phyloP scores from a whole-genome alignment of 345 rosid species.

The Hevea brasiliensis region DNA sequence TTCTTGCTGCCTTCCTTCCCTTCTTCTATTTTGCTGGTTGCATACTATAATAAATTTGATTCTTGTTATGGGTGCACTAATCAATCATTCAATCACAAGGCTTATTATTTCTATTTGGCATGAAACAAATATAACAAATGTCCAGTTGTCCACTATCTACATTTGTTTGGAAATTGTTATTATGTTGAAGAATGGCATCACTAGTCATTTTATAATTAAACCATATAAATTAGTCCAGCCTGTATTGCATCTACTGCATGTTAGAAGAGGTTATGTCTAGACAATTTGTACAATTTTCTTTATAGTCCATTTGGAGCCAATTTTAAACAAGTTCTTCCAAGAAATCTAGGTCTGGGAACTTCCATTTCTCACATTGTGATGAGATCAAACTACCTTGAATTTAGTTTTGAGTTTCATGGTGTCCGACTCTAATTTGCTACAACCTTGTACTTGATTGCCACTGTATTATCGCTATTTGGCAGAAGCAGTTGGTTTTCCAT shows the following conservation, averaged over 20 bases:
- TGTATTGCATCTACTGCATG: neutral
- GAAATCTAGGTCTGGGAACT: neutral
- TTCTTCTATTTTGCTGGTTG: neutral
- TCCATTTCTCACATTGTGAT: neutral
- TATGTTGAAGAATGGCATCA: neutral
- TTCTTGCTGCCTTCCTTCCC: neutral
- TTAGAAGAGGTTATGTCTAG: neutral
- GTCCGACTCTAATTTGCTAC: neutral
- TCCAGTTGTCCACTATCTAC: neutral
- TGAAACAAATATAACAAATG: neutral
- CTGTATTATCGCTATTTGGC: slow-evolving; percentile 31
- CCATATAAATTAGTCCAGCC: neutral
- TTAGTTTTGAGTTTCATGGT: neutral
- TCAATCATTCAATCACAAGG: neutral
- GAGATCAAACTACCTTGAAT: neutral
- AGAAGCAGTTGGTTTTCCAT: slow-evolving; percentile 68
- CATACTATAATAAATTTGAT: neutral
- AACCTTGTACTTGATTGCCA: slow-evolving; percentile 11
- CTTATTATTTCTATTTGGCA: neutral
- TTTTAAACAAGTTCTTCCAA: too few species aligned
- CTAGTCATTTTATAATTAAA: neutral
- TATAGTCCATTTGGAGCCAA: neutral
- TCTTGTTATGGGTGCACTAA: neutral
- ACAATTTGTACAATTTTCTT: neutral
- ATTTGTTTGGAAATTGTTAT: neutral